A percentile compares a stretch with the other conserved stretches of the same genome.
These are phyloP conservation scores for Gossypium bickii DNA, from an alignment of 345 rosid genomes.

Conservation along the genomic window DNA sequence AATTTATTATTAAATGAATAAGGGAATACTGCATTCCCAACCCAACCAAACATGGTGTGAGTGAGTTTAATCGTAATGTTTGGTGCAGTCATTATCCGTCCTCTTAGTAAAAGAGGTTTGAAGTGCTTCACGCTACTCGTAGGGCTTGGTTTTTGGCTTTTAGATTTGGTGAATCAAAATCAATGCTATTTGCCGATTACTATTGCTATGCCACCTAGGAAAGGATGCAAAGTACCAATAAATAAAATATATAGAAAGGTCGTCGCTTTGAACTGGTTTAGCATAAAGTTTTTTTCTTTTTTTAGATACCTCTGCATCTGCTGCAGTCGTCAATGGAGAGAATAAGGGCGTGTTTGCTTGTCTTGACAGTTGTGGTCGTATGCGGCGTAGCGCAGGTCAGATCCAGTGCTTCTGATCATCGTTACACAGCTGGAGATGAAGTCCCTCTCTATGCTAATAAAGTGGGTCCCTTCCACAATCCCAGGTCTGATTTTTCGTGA, in stretches of 20 bases:
- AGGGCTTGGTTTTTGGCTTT: background rate
- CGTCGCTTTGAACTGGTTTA: background rate
- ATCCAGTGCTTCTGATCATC: constrained; percentile 35
- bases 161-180: background rate
- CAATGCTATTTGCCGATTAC: background rate
- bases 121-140: background rate
- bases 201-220: background rate
- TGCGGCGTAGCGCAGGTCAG: constrained; percentile 18
- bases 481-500: constrained; percentile 20
- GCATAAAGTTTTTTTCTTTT: background rate
- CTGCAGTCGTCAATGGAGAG: constrained; percentile 10
- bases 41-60: too few relatives aligned
- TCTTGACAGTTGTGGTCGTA: background rate
- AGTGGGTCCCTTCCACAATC: constrained; percentile 39
- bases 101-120: too few relatives aligned
- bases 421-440: constrained; percentile 25
- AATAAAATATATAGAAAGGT: too few relatives aligned
- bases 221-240: background rate
- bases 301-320: background rate
- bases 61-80: too few relatives aligned
- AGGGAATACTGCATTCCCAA: too few relatives aligned
- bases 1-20: too few relatives aligned
- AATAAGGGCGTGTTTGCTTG: constrained; percentile 15
- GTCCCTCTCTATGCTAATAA: constrained; percentile 38
- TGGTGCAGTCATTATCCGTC: too few relatives aligned